Evolutionary conservation across 176 grass and related monocot species (phyloP), one percentile per base, ranked within the genome.

Genomic region (Raddia guianensis): DNA sequence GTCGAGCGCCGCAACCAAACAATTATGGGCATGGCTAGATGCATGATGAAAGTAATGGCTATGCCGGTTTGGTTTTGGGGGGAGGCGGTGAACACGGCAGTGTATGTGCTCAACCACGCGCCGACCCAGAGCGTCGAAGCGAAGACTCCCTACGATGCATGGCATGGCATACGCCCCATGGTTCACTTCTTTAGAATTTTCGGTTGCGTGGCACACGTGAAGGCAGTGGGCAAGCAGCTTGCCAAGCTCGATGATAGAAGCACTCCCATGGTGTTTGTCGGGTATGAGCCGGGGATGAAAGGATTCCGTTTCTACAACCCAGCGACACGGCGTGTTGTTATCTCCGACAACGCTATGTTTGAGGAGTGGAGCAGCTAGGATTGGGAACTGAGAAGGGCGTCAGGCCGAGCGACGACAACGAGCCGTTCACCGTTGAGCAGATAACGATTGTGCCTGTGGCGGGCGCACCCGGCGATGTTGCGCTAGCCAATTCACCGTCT

Each of bases 401-500:
- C 0, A 32, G 62, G 0, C 62, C 32, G 0, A 3, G 3, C 0
- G 33, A 40, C 0, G 33, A 40, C 1, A 0, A 0, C 2, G 27
- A 27, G 27, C 27, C 27, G 27, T 27, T 27, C 27, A 27, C 27
- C 27, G 27, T 27, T 1, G 27, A 9, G 0, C 18, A 1, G 0
- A 4, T 7, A 7, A 10, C n/a, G 0, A 20, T 0, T 0, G 0
- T 3, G 0, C 56, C 18, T 27, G 1, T 6, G 0, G 2, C 0
- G 1, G 6, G 9, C n/a, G 1, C 0, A 18, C 3, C n/a, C 18
- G 9, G n/a, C 18, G 1, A 27, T 27, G 27, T 1, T 27, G 27
- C 27, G 27, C 1, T n/a, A 8, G 1, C 60, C 3, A 0, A 8
- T 0, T 0, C 3, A 6, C 1, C 20, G 0, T 2, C 53, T 0